A percentile compares a stretch with the other conserved stretches of the same genome.
phyloP scores from a whole-genome alignment of 108 stramenopile genomes.

The Fragilariopsis cylindrus region DNA sequence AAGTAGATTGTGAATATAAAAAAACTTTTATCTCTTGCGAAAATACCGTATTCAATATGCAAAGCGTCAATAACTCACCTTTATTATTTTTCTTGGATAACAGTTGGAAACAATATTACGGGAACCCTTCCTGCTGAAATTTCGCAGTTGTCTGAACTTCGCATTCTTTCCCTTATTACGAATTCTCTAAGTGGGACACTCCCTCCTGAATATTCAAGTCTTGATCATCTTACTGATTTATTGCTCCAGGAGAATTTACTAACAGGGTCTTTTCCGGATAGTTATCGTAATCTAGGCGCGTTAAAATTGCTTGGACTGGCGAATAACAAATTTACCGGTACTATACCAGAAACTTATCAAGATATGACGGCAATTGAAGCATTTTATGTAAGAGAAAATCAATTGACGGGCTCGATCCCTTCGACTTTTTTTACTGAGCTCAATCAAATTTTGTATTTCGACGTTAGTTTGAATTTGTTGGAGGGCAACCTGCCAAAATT shows the following conservation, averaged over 20 bases:
- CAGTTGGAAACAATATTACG: not conserved
- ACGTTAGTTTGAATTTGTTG: not conserved
- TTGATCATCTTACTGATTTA: conserved; percentile 37
- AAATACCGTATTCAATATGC: too few species aligned
- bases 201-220: conserved; percentile 27
- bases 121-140: conserved; percentile 26
- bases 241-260: not conserved
- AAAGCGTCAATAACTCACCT: too few species aligned
- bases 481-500: conserved; percentile 14
- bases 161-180: conserved; percentile 22
- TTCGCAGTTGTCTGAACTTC: conserved; percentile 20
- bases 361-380: not conserved
- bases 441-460: not conserved
- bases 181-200: conserved; percentile 42
- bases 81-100: too few species aligned
- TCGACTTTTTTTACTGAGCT: not conserved
- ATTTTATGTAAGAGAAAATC: conserved; percentile 28
- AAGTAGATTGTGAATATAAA: too few species aligned
- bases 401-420: conserved; percentile 42
- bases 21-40: too few species aligned
- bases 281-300: not conserved
- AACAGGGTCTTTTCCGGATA: not conserved
- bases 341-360: conserved; percentile 23
- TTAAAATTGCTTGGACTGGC: conserved; percentile 11
- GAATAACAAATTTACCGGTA: conserved; percentile 18